These are phyloP conservation scores for Pleurotus salmoneostramineus DNA, from an alignment of 768 basidiomycete genomes.

Conservation along the genomic window DNA sequence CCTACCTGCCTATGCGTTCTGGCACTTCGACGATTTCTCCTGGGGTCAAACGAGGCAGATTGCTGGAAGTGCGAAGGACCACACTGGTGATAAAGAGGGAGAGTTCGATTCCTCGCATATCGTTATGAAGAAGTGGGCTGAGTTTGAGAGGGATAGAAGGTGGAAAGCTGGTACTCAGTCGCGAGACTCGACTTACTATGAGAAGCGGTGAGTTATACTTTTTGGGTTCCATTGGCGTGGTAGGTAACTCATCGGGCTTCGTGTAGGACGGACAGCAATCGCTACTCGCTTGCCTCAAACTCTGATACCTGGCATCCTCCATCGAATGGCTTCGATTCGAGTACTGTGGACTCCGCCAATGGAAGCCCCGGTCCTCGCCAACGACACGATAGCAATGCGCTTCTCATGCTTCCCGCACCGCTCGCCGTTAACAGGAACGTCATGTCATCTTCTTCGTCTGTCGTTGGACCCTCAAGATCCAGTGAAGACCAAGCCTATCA, in stretches of 20 bases:
- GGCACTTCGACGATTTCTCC: constrained; percentile 99
- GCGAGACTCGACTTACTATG: constrained; percentile 70
- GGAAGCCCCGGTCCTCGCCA: constrained; percentile 41
- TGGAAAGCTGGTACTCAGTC: constrained; percentile 89
- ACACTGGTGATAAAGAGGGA: constrained; percentile 93
- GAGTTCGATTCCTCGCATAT: constrained; percentile 96
- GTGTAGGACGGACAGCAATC: constrained; percentile 35
- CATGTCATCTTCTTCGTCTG: constrained; percentile 44
- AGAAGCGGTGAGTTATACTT: constrained; percentile 62
- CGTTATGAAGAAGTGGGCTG: constrained; percentile 98
- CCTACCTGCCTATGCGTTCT: constrained; percentile 93
- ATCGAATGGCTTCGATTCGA: constrained; percentile 49
- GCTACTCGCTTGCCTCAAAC: constrained; percentile 78
- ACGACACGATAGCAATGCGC: constrained; percentile 65
- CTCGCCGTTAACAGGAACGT: constrained; percentile 53
- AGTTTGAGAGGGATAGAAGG: constrained; percentile 93
- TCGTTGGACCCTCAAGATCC: constrained; percentile 39
- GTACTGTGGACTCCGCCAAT: constrained; percentile 57
- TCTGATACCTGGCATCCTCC: constrained; percentile 65
- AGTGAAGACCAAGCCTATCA: constrained; percentile 42
- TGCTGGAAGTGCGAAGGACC: constrained; percentile 63
- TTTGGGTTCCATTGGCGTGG: background rate
- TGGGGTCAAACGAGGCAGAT: constrained; percentile 94
- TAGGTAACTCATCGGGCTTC: constrained; percentile 14
- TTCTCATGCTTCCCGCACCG: constrained; percentile 74